phyloP scores from a whole-genome alignment of 1,139 yeast genomes.

The Suhomyces ambrosiae region DNA sequence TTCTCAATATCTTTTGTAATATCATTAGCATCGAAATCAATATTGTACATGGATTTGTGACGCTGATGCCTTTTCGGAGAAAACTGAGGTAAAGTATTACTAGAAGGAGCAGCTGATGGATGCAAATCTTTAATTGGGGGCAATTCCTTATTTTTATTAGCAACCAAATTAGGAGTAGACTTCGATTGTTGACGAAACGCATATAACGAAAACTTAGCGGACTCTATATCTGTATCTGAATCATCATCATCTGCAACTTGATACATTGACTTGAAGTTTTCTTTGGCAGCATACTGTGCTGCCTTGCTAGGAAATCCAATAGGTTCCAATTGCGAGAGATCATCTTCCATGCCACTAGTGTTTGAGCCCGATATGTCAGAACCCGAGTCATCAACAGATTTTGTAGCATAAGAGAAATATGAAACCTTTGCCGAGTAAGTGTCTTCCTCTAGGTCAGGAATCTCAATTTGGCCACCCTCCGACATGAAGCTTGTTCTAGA shows the following conservation, averaged over 20 bases:
- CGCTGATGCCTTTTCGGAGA: constrained; percentile 43
- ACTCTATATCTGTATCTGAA: constrained; percentile 34
- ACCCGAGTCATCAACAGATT: constrained; percentile 32
- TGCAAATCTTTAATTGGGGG: constrained; percentile 13
- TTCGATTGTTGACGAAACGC: constrained; percentile 21
- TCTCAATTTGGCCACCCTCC: constrained; percentile 44
- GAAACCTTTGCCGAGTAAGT: constrained; percentile 27
- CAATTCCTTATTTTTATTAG: constrained; percentile 12
- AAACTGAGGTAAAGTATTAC: neutral
- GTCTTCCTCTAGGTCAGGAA: constrained; percentile 40
- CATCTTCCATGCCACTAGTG: constrained; percentile 16
- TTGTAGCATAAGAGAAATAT: constrained; percentile 28
- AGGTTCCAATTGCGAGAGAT: constrained; percentile 28
- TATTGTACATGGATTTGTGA: constrained; percentile 42
- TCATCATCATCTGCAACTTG: constrained; percentile 23
- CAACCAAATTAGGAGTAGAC: constrained; percentile 24
- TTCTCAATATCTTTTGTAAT: neutral
- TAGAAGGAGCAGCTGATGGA: neutral
- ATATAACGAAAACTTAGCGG: constrained; percentile 20
- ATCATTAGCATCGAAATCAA: constrained; percentile 28
- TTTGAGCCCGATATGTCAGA: constrained; percentile 23
- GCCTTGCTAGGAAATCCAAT: constrained; percentile 38
- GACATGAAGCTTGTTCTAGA: constrained; percentile 32
- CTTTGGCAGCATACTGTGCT: constrained; percentile 32
- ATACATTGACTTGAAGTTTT: constrained; percentile 29